Evolutionary conservation across 345 rosid species (phyloP).

Genomic region (Clausena lansium): DNA sequence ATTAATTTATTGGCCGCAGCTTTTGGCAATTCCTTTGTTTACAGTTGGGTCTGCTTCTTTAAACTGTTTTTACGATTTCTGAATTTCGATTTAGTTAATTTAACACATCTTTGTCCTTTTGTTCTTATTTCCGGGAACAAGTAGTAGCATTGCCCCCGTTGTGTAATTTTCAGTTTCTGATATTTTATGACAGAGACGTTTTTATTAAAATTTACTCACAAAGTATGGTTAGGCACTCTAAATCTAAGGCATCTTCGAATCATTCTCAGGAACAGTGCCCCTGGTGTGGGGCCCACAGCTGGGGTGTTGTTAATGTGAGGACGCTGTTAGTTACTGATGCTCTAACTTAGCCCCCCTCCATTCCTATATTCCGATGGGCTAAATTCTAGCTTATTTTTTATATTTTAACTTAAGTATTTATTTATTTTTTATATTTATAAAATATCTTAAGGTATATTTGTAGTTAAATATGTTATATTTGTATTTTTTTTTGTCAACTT

Average conservation of each 20-base stretch:
- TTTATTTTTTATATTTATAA: too few species aligned
- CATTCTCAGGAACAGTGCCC: too few species aligned
- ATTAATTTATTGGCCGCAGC: conserved; percentile 27
- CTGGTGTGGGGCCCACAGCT: too few species aligned
- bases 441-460: too few species aligned
- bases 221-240: conserved; percentile 1
- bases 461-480: too few species aligned
- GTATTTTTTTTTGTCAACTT: too few species aligned
- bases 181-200: too few species aligned
- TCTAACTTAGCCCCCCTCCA: too few species aligned
- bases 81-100: conserved; percentile 5
- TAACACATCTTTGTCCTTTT: conserved; percentile 1
- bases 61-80: conserved; percentile 13
- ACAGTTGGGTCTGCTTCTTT: conserved; percentile 19
- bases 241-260: background rate
- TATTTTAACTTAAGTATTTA: too few species aligned
- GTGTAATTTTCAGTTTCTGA: background rate
- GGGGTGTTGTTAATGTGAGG: too few species aligned
- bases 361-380: background rate
- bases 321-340: too few species aligned
- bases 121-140: background rate
- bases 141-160: conserved; percentile 1
- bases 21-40: conserved; percentile 18
- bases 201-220: background rate
- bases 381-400: too few species aligned